These are phyloP conservation scores for Podila epigama DNA, from an alignment of 192 early-diverging fungal species.

Conservation along the genomic window DNA sequence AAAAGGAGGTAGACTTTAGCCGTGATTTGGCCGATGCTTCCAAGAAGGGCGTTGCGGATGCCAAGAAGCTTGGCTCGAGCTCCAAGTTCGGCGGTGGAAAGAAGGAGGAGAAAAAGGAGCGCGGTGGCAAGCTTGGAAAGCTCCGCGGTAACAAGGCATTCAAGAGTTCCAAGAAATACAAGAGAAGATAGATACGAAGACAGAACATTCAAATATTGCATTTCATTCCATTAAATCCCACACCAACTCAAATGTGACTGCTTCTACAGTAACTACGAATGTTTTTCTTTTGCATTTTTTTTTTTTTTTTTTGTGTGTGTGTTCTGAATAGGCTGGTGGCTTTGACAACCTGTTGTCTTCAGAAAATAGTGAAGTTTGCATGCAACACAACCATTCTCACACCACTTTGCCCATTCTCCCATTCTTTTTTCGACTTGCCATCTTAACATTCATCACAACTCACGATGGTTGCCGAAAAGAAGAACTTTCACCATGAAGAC, in stretches of 20 bases:
- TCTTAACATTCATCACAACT: not conserved
- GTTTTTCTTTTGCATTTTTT: too few species aligned
- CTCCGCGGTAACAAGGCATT: slow-evolving; percentile 43
- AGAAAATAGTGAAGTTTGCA: too few species aligned
- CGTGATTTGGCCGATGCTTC: slow-evolving; percentile 51
- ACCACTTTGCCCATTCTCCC: too few species aligned
- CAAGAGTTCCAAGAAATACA: slow-evolving; percentile 48
- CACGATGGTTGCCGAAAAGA: slow-evolving; percentile 40
- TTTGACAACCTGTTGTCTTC: too few species aligned
- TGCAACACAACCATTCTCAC: too few species aligned
- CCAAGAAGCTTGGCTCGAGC: slow-evolving; percentile 42
- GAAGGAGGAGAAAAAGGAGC: slow-evolving; percentile 42
- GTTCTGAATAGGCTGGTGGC: too few species aligned
- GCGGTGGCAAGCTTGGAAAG: slow-evolving; percentile 37
- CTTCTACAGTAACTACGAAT: too few species aligned
- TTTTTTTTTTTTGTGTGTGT: too few species aligned
- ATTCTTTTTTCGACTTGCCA: not conserved
- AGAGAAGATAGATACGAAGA: slow-evolving; percentile 47
- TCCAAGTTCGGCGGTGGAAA: slow-evolving; percentile 26
- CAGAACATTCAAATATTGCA: too few species aligned
- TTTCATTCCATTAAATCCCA: too few species aligned
- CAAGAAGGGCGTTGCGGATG: slow-evolving; percentile 50
- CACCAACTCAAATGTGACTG: too few species aligned
- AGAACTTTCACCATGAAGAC: slow-evolving; percentile 45
- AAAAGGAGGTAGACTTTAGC: slow-evolving; percentile 51